Evolutionary conservation across 331 rosid genomes (phyloP), one percentile per base, ranked within the genome.

Genomic region (Prunus yedoensis): DNA sequence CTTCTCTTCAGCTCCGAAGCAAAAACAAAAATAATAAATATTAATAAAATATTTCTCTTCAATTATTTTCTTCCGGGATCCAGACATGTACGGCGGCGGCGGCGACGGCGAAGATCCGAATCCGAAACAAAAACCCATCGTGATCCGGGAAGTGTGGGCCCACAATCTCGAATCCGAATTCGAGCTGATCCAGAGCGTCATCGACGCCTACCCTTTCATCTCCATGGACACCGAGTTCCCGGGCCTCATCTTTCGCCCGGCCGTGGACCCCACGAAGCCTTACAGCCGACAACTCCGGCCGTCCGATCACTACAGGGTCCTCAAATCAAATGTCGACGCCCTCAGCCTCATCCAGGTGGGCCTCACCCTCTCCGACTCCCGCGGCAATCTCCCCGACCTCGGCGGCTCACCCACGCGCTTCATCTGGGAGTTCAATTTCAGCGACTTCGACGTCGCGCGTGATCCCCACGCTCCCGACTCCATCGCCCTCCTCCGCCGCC

Each of bases 211-310:
- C 78, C 88, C 91, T 23, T 81, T 67, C 78, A 80, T 92, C 23
- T 90, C 97, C 35, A 92, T 92, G 91, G 97, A 92, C 27, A 92
- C 96, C 0, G 94, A 90, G 27, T 92, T 92, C 23, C 97, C 97
- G 1, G 97, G 94, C 0, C 68, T 92, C 1, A 71, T 92, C 18
- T 70, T 50, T 38, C 85, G 91, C 0, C 88, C 88, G 12, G 25
- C 63, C 18, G 25, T 72, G 18, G 67, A 72, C 56, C 45, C 76
- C 16, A 43, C 76, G 18, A 28, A 8, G 16, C 88, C 91, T 0
- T 73, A 57, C 56, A n/a, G 16, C 43, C 43, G 41, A 10, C 77
- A 10, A 2, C 85, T 83, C 21, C 73, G 59, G 1, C 98, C 96
- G 4, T 74, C 89, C 57, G 88, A 93, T 10, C 90, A 91, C 76